Conservation (phyloP, 208 protist genomes). For the Entamoeba nuttalli region DNA sequence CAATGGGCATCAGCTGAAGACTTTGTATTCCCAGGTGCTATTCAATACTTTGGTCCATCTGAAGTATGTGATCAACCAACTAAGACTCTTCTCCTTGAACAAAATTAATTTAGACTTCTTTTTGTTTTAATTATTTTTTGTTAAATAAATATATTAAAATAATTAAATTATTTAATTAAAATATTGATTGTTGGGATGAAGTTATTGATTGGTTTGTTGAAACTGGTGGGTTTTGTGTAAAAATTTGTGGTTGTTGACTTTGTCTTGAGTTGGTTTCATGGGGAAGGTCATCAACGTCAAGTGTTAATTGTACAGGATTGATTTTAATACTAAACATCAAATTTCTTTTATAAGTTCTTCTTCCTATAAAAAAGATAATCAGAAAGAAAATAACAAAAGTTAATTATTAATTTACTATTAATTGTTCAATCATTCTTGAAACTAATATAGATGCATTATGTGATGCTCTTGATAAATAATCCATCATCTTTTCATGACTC, state of each 20-base stretch:
- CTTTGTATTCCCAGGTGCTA: constrained; percentile 28
- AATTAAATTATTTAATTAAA: no score
- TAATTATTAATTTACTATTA: not conserved
- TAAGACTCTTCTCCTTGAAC: not conserved
- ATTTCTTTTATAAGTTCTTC: not conserved
- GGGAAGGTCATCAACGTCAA: not conserved
- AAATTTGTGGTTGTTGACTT: not conserved
- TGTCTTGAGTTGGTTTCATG: not conserved
- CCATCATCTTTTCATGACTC: not conserved
- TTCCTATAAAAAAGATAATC: not conserved
- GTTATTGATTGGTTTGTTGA: not conserved
- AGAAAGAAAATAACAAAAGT: no score
- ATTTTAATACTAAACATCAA: not conserved
- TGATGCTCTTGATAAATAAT: not conserved
- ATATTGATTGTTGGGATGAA: not conserved
- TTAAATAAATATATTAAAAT: no score
- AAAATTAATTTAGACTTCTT: not conserved
- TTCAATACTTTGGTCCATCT: constrained; percentile 10
- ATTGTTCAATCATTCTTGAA: not conserved
- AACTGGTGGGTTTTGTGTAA: no score
- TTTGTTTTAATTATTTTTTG: no score
- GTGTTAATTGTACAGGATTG: not conserved
- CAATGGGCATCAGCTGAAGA: constrained; percentile 24
- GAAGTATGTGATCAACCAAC: not conserved
- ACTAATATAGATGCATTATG: not conserved